A percentile compares a stretch with the other conserved stretches of the same genome.
These are phyloP conservation scores for Phytophthora sojae DNA, from an alignment of 352 stramenopile species.

Conservation along the genomic window DNA sequence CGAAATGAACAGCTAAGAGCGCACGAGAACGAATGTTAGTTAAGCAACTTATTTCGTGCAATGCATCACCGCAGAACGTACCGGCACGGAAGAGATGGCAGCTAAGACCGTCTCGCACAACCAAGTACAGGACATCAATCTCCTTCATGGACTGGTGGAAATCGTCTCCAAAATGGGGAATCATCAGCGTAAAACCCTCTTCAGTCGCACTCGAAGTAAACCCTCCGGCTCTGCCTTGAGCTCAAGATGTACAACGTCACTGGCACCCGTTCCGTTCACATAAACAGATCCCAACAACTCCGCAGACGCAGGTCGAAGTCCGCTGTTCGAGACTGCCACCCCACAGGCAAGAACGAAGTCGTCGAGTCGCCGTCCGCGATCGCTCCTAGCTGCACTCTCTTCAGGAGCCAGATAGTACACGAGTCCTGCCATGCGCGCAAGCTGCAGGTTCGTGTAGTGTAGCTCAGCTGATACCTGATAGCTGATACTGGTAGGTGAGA, in stretches of 20 bases:
- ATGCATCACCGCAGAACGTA: constrained; percentile 33
- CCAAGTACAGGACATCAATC: constrained; percentile 47
- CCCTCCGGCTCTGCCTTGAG: constrained; percentile 15
- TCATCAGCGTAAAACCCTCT: constrained; percentile 19
- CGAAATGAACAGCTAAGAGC: constrained; percentile 30
- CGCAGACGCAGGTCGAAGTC: constrained; percentile 40
- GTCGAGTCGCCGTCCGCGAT: constrained; percentile 8
- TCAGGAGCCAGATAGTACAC: constrained; percentile 63
- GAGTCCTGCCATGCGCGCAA: constrained; percentile 58
- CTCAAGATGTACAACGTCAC: constrained; percentile 30
- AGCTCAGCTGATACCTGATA: constrained; percentile 73
- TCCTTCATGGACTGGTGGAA: constrained; percentile 23
- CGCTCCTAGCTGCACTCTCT: constrained; percentile 16
- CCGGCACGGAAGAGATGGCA: constrained; percentile 68
- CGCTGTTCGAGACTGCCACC: constrained; percentile 47
- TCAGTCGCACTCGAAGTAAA: background rate
- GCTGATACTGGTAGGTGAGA: no score
- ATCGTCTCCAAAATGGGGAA: constrained; percentile 28
- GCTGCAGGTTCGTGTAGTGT: constrained; percentile 79
- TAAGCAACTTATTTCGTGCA: background rate
- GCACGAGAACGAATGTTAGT: constrained; percentile 7
- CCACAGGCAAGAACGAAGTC: constrained; percentile 30
- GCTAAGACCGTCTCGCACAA: constrained; percentile 54
- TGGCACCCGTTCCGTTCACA: constrained; percentile 45
- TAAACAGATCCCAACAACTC: constrained; percentile 51